Base-by-base conservation (phyloP, 1,284 basidiomycete species). In the Pseudozyma hubeiensis region DNA sequence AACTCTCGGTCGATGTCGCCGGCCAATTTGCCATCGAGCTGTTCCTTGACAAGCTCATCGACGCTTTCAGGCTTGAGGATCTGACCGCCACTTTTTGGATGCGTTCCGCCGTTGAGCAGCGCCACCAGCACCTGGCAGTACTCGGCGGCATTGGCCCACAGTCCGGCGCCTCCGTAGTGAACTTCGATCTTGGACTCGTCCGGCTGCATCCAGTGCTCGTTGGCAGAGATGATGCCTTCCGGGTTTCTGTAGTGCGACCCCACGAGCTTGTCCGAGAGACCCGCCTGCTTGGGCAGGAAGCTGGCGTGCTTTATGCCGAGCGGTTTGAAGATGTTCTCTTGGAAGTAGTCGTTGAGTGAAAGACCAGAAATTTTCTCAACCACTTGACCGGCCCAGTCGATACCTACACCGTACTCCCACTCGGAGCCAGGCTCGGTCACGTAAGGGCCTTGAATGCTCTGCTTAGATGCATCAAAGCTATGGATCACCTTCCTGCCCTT, bases 321-420 rank as follows among this genome's bases (percentile, higher is more conserved):
- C 2, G 79, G 78, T 34, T 65, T 51, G 40, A 81, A 81, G 51
- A 81, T 80, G 56, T 78, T 53, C 40, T 78, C 48, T 53, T 77
- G 66, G 47, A 70, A 73, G 51, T 80, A 81, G 30, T 64, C 64
- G 37, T 80, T 64, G 11, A 81, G 59, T 29, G 66, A 55, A 11
- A 70, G 45, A n/a, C 78, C 78, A 6, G 75, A 77, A 24, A 69
- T 51, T 31, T 56, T 50, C 39, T 76, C 76, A 2, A 81, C 62
- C 10, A 74, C 60, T 39, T 70, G 68, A 30, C 75, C 75, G 16
- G 68, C 75, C 73, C 76, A 80, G 50, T 81, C 79, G 17, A 81
- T 70, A 29, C 55, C 53, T 2, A 34, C 34, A 31, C 73, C 63
- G 48, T 81, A 81, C 19, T 70, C 63, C 78, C 78, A 81, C 17